These are phyloP conservation scores for Prunus fruticosa DNA, from an alignment of 306 rosid genomes.

Conservation along the genomic window DNA sequence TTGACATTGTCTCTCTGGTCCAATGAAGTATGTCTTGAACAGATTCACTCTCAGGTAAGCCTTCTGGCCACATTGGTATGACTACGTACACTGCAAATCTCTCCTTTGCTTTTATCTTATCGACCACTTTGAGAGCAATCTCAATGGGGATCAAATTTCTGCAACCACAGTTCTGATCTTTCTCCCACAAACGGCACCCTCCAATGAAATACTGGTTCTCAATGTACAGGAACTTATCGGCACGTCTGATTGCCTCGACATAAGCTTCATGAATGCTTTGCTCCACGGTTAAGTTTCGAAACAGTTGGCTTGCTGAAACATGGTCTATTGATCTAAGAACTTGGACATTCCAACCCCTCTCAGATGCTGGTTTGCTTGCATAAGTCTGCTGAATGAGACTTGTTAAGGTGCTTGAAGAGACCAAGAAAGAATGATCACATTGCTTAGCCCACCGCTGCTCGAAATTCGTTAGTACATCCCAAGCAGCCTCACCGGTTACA, in stretches of 20 bases:
- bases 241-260: slow-evolving; percentile 79
- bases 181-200: slow-evolving; percentile 84
- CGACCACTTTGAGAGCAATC: slow-evolving; percentile 77
- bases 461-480: slow-evolving; percentile 83
- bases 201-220: slow-evolving; percentile 96
- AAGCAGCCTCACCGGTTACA: slow-evolving; percentile 76
- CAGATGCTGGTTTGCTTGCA: slow-evolving; percentile 23
- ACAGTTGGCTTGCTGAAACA: slow-evolving; percentile 67
- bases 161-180: slow-evolving; percentile 68
- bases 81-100: slow-evolving; percentile 80
- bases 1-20: slow-evolving; percentile 80
- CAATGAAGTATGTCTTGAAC: slow-evolving; percentile 83
- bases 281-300: slow-evolving; percentile 62
- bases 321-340: slow-evolving; percentile 82
- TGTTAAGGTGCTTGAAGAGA: slow-evolving; percentile 48
- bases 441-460: slow-evolving; percentile 93
- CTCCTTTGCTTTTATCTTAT: slow-evolving; percentile 74
- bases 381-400: slow-evolving; percentile 38
- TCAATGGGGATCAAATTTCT: slow-evolving; percentile 80
- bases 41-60: slow-evolving; percentile 73
- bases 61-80: slow-evolving; percentile 99
- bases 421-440: slow-evolving; percentile 61
- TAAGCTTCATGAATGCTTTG: slow-evolving; percentile 90
- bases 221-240: slow-evolving; percentile 79
- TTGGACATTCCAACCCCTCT: slow-evolving; percentile 80